These are phyloP conservation scores for Cephaloascus fragrans DNA, from an alignment of 805 yeast genomes.

Conservation along the genomic window DNA sequence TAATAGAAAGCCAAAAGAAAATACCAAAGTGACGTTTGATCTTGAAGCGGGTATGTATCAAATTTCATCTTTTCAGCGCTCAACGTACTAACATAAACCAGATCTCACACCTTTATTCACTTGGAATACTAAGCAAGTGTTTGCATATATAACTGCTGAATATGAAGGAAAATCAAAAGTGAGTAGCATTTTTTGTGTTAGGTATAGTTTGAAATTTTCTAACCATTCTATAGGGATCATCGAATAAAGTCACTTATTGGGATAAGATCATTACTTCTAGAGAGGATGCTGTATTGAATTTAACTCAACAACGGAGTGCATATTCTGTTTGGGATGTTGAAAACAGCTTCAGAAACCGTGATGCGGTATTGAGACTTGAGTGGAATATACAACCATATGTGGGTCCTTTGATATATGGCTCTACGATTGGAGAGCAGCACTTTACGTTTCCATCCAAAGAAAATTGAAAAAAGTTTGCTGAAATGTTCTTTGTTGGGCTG, in stretches of 20 bases:
- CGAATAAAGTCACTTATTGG: constrained; percentile 79
- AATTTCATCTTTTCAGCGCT: neutral
- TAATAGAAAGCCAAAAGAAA: constrained; percentile 64
- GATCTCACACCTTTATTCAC: constrained; percentile 78
- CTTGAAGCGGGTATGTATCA: constrained; percentile 28
- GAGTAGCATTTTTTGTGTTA: too few relatives aligned
- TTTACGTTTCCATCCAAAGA: neutral
- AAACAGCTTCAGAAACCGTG: constrained; percentile 47
- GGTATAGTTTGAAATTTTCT: too few relatives aligned
- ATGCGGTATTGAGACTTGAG: constrained; percentile 61
- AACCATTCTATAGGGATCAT: constrained; percentile 24
- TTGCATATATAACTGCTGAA: constrained; percentile 82
- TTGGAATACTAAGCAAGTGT: constrained; percentile 97
- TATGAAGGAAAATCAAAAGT: constrained; percentile 35
- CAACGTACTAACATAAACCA: constrained; percentile 6
- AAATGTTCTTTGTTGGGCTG: too few relatives aligned
- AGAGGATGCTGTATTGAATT: constrained; percentile 46
- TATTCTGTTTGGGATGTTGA: constrained; percentile 86
- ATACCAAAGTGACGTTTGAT: constrained; percentile 62
- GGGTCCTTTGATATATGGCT: constrained; percentile 72
- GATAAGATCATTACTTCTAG: constrained; percentile 62
- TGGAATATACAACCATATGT: constrained; percentile 93
- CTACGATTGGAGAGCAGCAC: constrained; percentile 9
- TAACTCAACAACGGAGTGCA: constrained; percentile 51
- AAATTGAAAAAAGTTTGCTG: neutral